phyloP scores from a whole-genome alignment of 805 yeast genomes.

The Sugiyamaella valdiviana region DNA sequence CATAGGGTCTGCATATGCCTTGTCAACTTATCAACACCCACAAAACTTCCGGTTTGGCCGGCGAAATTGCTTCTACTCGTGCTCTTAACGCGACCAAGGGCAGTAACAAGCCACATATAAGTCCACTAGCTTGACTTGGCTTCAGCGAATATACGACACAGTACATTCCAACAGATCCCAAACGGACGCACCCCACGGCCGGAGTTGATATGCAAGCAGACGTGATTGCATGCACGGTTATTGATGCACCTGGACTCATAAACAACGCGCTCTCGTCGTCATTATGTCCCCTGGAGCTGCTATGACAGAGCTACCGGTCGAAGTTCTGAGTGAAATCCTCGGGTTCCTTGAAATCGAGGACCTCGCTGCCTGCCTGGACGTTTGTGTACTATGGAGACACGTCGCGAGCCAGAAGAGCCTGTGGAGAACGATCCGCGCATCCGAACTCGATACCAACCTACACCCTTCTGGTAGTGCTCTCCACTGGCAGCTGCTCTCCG shows the following conservation, averaged over 20 bases:
- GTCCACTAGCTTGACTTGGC: not conserved
- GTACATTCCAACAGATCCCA: not conserved
- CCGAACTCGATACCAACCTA: not conserved
- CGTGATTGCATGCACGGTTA: not conserved
- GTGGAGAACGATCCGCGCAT: conserved; percentile 10
- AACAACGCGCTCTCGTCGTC: not conserved
- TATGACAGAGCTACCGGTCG: conserved; percentile 10
- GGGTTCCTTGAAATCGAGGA: conserved; percentile 10
- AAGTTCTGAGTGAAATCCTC: conserved; percentile 14
- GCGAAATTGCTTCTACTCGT: too few relatives aligned
- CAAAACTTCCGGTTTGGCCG: too few relatives aligned
- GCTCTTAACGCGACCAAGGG: too few relatives aligned
- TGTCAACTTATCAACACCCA: not conserved
- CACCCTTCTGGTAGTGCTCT: not conserved
- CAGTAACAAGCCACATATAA: not conserved
- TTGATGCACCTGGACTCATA: not conserved
- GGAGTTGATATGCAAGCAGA: not conserved
- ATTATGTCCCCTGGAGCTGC: not conserved
- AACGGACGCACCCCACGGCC: not conserved
- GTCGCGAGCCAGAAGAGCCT: conserved; percentile 8
- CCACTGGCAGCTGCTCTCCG: not conserved
- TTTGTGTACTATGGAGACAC: conserved; percentile 9
- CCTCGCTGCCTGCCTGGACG: conserved; percentile 8
- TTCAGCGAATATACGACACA: not conserved
- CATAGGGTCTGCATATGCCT: not conserved